Evolutionary conservation across 192 early-diverging fungal species (phyloP), one percentile per base, ranked within the genome.

Genomic region (Coemansia sp.): DNA sequence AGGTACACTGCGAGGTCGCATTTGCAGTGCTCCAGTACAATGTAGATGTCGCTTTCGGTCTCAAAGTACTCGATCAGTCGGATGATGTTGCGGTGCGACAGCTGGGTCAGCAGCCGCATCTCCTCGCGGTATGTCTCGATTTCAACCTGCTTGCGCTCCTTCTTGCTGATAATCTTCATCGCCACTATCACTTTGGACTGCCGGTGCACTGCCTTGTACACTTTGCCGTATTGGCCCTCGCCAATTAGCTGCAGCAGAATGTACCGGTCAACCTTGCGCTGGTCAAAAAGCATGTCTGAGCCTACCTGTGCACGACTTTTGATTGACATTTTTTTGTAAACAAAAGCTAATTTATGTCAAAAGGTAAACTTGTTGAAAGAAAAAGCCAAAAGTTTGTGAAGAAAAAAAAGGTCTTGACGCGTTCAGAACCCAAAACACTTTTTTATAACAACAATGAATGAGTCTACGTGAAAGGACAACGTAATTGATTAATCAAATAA

Each of bases 151-250:
- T 62, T 71, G 25, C 71, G 71, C 14, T 51, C 24, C 17, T 56
- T 53, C 30, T 80, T 80, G 68, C 60, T 67, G 37, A 80, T 70
- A 8, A 80, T 67, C 45, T 80, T 80, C 64, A 80, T 64, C 1
- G 78, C 78, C 0, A 75, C 78, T 1, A 75, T 42, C 0, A 73
- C 69, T 2, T 72, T 72, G 1, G 61, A 64, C 23, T 62, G 57
- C 0, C 72, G 64, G 45, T 70, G 61, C 34, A 74, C 40, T 1
- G 72, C 78, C 53, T 75, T 80, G 61, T 62, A 70, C 44, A 80
- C 78, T 40, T 73, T 73, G 61, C 78, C 78, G 46, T 80, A 80
- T 42, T 80, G 78, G 17, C 78, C 78, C 45, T 80, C 78, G 51
- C 78, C 78, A 9, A 80, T 67, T 13, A 73, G 69, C 37, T 73